Evolutionary conservation across 2,329 filamentous ascomycete species (phyloP).

Genomic region (Pseudocercospora vitis): DNA sequence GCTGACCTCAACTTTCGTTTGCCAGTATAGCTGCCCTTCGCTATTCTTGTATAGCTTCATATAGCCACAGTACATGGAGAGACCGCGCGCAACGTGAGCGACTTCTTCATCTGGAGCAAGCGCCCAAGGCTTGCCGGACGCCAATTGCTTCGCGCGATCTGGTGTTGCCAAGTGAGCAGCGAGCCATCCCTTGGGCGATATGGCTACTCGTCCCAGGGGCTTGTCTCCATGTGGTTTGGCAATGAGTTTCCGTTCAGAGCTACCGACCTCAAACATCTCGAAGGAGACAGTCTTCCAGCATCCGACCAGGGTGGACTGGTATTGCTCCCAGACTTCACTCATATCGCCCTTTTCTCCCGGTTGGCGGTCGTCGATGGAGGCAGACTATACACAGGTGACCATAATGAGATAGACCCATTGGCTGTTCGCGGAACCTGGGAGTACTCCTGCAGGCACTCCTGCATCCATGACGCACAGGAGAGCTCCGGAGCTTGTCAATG

Average conservation of each 20-base stretch:
- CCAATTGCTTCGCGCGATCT: conserved; percentile 17
- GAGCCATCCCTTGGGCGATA: conserved; percentile 28
- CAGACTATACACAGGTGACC: background rate
- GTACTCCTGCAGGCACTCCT: background rate
- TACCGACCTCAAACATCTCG: conserved; percentile 25
- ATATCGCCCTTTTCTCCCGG: background rate
- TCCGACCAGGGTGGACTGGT: conserved; percentile 24
- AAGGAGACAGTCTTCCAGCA: conserved; percentile 32
- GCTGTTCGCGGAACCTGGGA: background rate
- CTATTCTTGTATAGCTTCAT: conserved; percentile 28
- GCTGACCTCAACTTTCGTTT: conserved; percentile 30
- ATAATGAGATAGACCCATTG: background rate
- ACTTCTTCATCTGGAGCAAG: conserved; percentile 27
- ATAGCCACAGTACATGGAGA: conserved; percentile 31
- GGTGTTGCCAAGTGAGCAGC: conserved; percentile 28
- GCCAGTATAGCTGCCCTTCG: conserved; percentile 26
- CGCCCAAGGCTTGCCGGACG: conserved; percentile 26
- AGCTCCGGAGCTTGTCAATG: background rate
- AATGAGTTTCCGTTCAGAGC: conserved; percentile 22
- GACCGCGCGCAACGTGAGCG: conserved; percentile 27
- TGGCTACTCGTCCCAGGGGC: conserved; percentile 27
- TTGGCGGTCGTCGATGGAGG: background rate
- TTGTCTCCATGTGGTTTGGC: conserved; percentile 30
- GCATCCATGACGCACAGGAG: background rate
- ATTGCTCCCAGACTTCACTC: conserved; percentile 27